These are phyloP conservation scores for Thalassia testudinum DNA, from an alignment of 116 monocot genomes.

Conservation along the genomic window DNA sequence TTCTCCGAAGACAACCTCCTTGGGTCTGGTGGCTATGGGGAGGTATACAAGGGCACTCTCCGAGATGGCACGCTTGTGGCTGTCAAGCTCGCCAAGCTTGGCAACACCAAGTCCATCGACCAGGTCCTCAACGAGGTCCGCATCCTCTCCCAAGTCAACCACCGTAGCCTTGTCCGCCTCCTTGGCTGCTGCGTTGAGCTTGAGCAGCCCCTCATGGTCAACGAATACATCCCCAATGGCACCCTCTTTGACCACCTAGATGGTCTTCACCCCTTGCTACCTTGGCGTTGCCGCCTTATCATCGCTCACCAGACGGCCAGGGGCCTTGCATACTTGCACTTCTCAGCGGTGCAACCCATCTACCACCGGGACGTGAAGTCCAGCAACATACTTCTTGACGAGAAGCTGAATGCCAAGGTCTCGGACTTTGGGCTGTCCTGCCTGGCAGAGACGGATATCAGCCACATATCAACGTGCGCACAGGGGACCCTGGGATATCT, in stretches of 20 bases:
- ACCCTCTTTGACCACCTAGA: constrained; percentile 68
- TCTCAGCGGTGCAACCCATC: constrained; percentile 64
- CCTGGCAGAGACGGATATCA: constrained; percentile 53
- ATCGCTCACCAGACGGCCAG: constrained; percentile 68
- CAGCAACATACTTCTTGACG: constrained; percentile 81
- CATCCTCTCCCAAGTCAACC: constrained; percentile 84
- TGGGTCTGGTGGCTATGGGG: constrained; percentile 69
- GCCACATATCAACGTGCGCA: constrained; percentile 75
- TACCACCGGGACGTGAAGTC: constrained; percentile 94
- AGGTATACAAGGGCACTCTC: constrained; percentile 61
- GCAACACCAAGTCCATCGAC: constrained; percentile 81
- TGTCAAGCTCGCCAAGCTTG: constrained; percentile 84
- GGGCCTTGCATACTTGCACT: constrained; percentile 73
- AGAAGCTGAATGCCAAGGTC: constrained; percentile 75
- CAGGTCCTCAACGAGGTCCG: constrained; percentile 90
- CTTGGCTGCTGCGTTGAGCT: constrained; percentile 91
- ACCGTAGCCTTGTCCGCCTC: constrained; percentile 65
- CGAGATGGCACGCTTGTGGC: constrained; percentile 54
- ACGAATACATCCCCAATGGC: constrained; percentile 89
- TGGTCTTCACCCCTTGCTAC: constrained; percentile 12
- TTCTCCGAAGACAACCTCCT: constrained; percentile 67
- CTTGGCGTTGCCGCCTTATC: constrained; percentile 48
- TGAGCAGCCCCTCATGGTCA: constrained; percentile 75
- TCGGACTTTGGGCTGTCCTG: constrained; percentile 80
- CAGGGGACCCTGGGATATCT: constrained; percentile 93